Evolutionary conservation across 257 asterid species (phyloP).

Genomic region (Gynochthodes officinalis): DNA sequence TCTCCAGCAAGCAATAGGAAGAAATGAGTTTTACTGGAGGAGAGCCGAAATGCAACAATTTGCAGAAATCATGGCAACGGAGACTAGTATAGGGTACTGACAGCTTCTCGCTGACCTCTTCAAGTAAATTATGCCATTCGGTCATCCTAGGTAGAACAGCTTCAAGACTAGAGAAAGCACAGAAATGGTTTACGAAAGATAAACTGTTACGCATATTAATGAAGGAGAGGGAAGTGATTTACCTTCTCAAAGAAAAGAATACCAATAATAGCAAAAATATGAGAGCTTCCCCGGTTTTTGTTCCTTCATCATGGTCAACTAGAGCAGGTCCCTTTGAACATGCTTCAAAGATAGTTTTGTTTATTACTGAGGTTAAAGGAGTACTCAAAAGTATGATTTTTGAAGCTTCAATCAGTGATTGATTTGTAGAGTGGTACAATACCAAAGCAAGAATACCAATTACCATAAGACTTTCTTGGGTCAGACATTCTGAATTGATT

Average conservation of each 20-base stretch:
- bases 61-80: conserved; percentile 73
- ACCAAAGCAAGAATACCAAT: conserved; percentile 59
- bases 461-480: conserved; percentile 49
- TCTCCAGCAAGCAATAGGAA: conserved; percentile 70
- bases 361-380: conserved; percentile 46
- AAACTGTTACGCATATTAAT: not conserved
- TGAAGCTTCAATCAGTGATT: conserved; percentile 67
- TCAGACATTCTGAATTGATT: conserved; percentile 55
- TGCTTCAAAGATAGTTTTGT: conserved; percentile 48
- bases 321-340: conserved; percentile 75
- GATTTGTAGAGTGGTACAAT: conserved; percentile 69
- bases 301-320: conserved; percentile 62
- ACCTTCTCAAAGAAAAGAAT: conserved; percentile 79
- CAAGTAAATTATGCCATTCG: conserved; percentile 44
- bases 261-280: conserved; percentile 52
- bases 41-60: conserved; percentile 81
- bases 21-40: conserved; percentile 56
- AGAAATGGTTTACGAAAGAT: conserved; percentile 20
- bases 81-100: conserved; percentile 49
- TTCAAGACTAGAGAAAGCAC: conserved; percentile 43
- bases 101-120: conserved; percentile 34
- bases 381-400: conserved; percentile 58
- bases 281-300: conserved; percentile 60
- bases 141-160: conserved; percentile 58
- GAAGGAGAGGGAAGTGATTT: conserved; percentile 17